Base-by-base conservation (phyloP, 2,329 filamentous ascomycete species). In the Phialocephala subalpina region DNA sequence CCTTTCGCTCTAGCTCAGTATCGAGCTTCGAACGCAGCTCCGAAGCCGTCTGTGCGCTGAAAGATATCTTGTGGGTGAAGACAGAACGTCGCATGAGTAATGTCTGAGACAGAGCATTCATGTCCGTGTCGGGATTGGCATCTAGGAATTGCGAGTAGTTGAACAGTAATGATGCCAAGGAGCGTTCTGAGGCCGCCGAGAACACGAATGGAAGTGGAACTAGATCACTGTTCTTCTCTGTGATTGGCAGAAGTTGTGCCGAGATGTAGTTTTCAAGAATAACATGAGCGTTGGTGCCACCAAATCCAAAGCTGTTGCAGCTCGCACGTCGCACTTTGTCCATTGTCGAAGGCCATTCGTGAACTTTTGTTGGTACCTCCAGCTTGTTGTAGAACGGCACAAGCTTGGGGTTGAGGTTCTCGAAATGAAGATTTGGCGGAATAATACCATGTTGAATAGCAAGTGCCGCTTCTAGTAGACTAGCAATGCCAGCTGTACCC, bases 401-500 rank as follows among this genome's bases (percentile, higher is more conserved):
- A 12, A 78, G 49, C 0, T 58, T 58, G 0, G 72, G 71, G 60
- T 74, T 75, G 1, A 74, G 63, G 0, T 69, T 76, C 25, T 77
- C 73, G 49, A 81, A 68, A n/a, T 58, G 59, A 1, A 70, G 61
- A 45, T 71, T 70, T 3, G 73, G 71, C 0, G 72, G 73, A 49
- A 74, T 73, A 7, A 67, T 58, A 40, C 66, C 68, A 16, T 69
- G 55, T 53, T 73, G 67, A n/a, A 75, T 7, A 42, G 80, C 74
- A 22, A 84, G 56, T 1, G 79, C 72, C 14, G 73, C 73, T 63
- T 85, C 85, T 12, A 86, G 76, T 2, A 85, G 25, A 0, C 77
- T 76, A 0, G 77, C 71, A 8, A 77, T 45, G 1, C 77, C 77
- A 22, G 55, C 55, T 2, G 55, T 20, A 8, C 55, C 55, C 38